Evolutionary conservation across 495 filamentous ascomycete genomes (phyloP).

Genomic region (Haplographium delicatum): DNA sequence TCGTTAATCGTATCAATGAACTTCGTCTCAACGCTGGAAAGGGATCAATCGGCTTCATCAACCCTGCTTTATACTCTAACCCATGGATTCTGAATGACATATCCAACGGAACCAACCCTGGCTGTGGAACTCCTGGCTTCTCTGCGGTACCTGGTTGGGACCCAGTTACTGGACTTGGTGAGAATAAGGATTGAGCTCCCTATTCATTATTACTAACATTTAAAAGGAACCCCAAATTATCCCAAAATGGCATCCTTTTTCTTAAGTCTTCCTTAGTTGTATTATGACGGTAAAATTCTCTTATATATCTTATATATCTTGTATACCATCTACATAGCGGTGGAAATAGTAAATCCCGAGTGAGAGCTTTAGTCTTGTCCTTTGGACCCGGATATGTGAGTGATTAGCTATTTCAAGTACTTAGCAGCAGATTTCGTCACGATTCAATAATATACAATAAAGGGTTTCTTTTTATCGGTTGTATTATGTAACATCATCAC

Average conservation of each 20-base stretch:
- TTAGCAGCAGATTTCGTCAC: too few relatives aligned
- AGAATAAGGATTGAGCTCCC: constrained; percentile 12
- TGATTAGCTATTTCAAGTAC: too few relatives aligned
- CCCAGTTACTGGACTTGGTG: constrained; percentile 51
- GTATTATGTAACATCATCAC: too few relatives aligned
- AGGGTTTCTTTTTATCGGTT: too few relatives aligned
- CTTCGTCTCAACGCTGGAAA: constrained; percentile 51
- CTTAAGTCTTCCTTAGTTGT: constrained; percentile 27
- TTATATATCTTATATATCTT: too few relatives aligned
- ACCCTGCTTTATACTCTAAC: constrained; percentile 52
- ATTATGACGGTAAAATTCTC: too few relatives aligned
- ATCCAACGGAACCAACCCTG: constrained; percentile 40
- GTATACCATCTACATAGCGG: too few relatives aligned
- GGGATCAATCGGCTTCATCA: constrained; percentile 54
- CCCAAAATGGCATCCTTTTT: constrained; percentile 34
- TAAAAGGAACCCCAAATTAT: constrained; percentile 43
- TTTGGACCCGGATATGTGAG: too few relatives aligned
- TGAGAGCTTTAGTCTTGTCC: too few relatives aligned
- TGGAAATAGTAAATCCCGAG: too few relatives aligned
- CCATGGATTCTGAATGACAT: constrained; percentile 46
- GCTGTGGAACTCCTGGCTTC: constrained; percentile 48
- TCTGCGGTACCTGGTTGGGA: constrained; percentile 55
- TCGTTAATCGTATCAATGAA: constrained; percentile 59
- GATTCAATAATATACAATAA: too few relatives aligned
- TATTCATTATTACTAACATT: not conserved